Percentiles rank a stretch among this genome's conserved stretches.
phyloP scores from a whole-genome alignment of 768 basidiomycete species.

The Lyophyllum shimeji region DNA sequence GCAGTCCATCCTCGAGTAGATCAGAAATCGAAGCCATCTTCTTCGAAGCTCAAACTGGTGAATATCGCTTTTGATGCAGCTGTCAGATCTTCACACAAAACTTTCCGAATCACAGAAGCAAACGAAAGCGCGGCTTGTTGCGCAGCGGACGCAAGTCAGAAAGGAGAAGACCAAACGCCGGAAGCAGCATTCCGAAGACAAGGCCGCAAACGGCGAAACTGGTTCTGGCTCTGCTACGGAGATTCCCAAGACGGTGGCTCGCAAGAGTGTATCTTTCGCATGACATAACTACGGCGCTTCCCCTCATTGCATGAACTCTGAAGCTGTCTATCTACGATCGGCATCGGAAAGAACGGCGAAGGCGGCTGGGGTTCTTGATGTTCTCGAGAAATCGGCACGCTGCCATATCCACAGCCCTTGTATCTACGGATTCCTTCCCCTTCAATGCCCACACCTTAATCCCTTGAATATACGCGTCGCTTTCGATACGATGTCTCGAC shows the following conservation, averaged over 20 bases:
- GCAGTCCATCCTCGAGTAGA: conserved; percentile 7
- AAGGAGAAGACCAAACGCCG: conserved; percentile 8
- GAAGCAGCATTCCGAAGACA: background rate
- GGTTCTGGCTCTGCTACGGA: background rate
- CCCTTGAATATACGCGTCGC: background rate
- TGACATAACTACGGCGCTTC: background rate
- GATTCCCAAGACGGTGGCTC: conserved; percentile 1
- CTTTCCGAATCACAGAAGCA: conserved; percentile 8
- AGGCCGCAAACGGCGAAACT: background rate
- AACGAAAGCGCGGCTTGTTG: conserved; percentile 11
- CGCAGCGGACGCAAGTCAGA: conserved; percentile 6
- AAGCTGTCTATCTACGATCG: background rate
- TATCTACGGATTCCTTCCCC: background rate
- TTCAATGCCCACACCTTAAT: background rate
- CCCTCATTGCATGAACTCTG: background rate
- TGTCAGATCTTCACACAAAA: background rate
- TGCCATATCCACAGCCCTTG: background rate
- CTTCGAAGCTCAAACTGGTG: conserved; percentile 16
- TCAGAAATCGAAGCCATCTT: conserved; percentile 10
- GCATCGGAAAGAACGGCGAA: background rate
- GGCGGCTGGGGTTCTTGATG: background rate
- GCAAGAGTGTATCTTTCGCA: conserved; percentile 16
- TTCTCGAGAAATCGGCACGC: background rate
- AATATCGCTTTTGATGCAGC: background rate
- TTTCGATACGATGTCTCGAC: background rate